Base-by-base conservation (phyloP, 192 early-diverging fungal species). In the Mortierella antarctica region DNA sequence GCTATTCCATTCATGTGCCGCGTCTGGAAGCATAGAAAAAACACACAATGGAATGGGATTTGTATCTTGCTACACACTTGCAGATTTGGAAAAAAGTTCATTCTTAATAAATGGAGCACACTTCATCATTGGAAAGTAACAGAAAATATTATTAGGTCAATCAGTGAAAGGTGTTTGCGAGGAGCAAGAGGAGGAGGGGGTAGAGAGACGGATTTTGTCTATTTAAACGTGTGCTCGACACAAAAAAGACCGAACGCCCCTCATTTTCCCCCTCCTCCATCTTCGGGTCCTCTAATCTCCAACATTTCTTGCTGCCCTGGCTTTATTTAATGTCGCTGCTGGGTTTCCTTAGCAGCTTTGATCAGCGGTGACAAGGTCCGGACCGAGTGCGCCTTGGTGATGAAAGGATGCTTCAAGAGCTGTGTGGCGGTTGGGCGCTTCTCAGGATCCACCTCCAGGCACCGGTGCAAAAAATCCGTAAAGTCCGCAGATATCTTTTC, bases 371-470 rank as follows among this genome's bases (percentile, higher is more conserved):
- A 88, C 42, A 98, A 82, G 8, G 94, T 91, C 56, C 86, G 86
- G 56, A 96, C 89, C 17, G 95, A 93, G 42, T 95, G 95, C 1
- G 95, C 91, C 80, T 92, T 93, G 55, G 86, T 83, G 71, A 98
- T 75, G 81, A 98, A 98, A 18, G 93, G 93, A 86, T 98, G 96
- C 75, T 55, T 83, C 57, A 98, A 83, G 46, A 97, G 81, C 76
- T 96, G 91, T 17, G 85, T 86, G 7, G 95, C 94, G 14, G 89
- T 89, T 1, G 94, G 95, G 48, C 97, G 89, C 70, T 89, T 89
- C 18, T 93, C 93, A 1, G 92, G 87, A 71, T 95, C 93, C 17
- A 97, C 96, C 72, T 95, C 92, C 18, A 99, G 86, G 39, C 90
- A 89, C 67, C 88, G 84, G 4, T 85, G 74, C 82, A 99, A 88